A percentile compares a stretch with the other conserved stretches of the same genome.
phyloP scores from a whole-genome alignment of 768 basidiomycete species.

The Termitomyces sp. region DNA sequence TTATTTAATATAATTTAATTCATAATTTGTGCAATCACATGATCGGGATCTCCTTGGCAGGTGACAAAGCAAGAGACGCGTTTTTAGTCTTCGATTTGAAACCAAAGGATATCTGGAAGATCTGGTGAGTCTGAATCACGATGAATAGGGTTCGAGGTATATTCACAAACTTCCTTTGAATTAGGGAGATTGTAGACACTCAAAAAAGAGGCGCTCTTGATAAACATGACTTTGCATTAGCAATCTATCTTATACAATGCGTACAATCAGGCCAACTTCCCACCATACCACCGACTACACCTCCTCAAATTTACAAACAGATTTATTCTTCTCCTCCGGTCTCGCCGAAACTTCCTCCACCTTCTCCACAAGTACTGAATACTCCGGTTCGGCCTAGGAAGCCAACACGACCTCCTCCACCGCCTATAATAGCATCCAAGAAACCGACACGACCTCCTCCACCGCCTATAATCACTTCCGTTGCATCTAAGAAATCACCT shows the following conservation, averaged over 20 bases:
- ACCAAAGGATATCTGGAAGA: constrained; percentile 54
- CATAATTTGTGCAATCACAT: not conserved
- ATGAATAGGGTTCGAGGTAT: not conserved
- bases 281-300: constrained; percentile 28
- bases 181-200: constrained; percentile 61
- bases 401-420: not conserved
- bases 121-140: constrained; percentile 42
- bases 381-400: not conserved
- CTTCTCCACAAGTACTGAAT: constrained; percentile 4
- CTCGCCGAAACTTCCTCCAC: not conserved
- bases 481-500: not conserved
- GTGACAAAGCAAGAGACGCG: constrained; percentile 56
- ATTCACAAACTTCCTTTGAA: not conserved
- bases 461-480: not conserved
- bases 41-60: constrained; percentile 23
- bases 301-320: constrained; percentile 26
- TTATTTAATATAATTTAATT: no score
- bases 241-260: constrained; percentile 61
- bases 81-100: constrained; percentile 61
- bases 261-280: constrained; percentile 29
- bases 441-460: not conserved
- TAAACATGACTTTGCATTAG: constrained; percentile 64
- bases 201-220: constrained; percentile 58
- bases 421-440: no score
- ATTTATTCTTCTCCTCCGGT: constrained; percentile 16